phyloP scores from a whole-genome alignment of 108 stramenopile genomes.

The Nitzschia putrida region DNA sequence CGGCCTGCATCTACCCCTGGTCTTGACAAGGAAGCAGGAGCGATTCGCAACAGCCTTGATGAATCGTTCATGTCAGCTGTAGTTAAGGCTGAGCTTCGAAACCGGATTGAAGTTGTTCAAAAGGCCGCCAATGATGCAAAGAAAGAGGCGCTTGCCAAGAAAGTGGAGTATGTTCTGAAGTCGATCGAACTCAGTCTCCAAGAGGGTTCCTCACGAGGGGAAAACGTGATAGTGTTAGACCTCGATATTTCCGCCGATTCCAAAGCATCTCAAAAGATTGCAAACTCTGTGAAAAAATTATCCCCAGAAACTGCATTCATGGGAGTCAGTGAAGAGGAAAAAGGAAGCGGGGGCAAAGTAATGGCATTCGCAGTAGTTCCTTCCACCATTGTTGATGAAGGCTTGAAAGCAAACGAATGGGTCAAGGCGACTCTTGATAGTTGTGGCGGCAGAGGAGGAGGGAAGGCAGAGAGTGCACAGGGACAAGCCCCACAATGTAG shows the following conservation, averaged over 20 bases:
- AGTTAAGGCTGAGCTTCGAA: constrained; percentile 78
- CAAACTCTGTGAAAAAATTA: constrained; percentile 83
- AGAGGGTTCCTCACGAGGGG: constrained; percentile 53
- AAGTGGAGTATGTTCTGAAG: constrained; percentile 64
- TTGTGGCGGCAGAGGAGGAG: constrained; percentile 85
- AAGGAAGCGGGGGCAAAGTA: constrained; percentile 81
- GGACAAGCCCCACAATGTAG: constrained; percentile 75
- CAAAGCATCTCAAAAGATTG: constrained; percentile 90
- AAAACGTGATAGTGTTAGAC: constrained; percentile 63
- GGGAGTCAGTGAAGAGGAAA: constrained; percentile 78
- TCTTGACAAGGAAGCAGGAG: constrained; percentile 80
- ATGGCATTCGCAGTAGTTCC: constrained; percentile 82
- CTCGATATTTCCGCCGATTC: constrained; percentile 90
- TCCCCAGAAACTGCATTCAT: constrained; percentile 84
- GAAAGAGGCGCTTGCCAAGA: constrained; percentile 73
- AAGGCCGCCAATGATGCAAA: constrained; percentile 84
- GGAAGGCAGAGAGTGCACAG: constrained; percentile 80
- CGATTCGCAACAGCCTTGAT: constrained; percentile 81
- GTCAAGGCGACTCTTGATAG: constrained; percentile 64
- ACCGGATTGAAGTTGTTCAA: constrained; percentile 76
- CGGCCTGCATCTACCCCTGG: constrained; percentile 48
- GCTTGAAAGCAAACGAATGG: constrained; percentile 86
- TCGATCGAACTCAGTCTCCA: constrained; percentile 56
- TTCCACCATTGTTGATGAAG: constrained; percentile 52
- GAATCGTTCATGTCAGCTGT: constrained; percentile 73